Evolutionary conservation across 805 yeast species (phyloP).

Genomic region (Pichia cabralensis): DNA sequence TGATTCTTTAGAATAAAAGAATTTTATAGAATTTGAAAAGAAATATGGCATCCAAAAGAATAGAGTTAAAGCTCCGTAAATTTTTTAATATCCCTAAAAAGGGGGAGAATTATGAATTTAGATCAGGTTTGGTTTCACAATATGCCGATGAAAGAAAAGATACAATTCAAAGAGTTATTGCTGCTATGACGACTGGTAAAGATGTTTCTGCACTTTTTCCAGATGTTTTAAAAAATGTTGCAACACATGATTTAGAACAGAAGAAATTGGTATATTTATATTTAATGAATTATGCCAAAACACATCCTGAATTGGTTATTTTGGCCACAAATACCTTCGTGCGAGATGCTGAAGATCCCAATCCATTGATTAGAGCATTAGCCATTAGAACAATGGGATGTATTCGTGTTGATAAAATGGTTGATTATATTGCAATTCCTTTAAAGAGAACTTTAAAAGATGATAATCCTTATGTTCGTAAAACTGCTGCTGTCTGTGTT

Average conservation of each 20-base stretch:
- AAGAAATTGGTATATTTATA: conserved; percentile 91
- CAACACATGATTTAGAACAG: conserved; percentile 93
- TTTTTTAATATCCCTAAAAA: conserved; percentile 49
- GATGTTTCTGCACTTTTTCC: conserved; percentile 94
- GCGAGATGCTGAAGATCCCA: conserved; percentile 89
- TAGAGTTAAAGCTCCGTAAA: conserved; percentile 44
- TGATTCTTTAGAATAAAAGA: no score
- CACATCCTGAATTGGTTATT: conserved; percentile 91
- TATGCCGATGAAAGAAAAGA: conserved; percentile 93
- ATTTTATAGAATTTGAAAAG: no score
- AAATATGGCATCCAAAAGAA: conserved; percentile 16
- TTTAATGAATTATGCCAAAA: conserved; percentile 93
- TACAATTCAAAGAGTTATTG: conserved; percentile 92
- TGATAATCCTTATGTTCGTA: conserved; percentile 94
- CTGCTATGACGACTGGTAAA: conserved; percentile 97
- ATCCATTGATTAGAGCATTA: conserved; percentile 89
- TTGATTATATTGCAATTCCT: conserved; percentile 90
- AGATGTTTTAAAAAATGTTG: conserved; percentile 90
- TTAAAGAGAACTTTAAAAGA: conserved; percentile 75
- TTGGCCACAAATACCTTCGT: conserved; percentile 96
- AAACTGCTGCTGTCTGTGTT: conserved; percentile 95
- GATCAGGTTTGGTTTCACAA: conserved; percentile 86
- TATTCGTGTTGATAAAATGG: conserved; percentile 89
- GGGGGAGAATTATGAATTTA: conserved; percentile 82
- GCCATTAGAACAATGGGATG: conserved; percentile 99